Evolutionary conservation across 2,329 filamentous ascomycete genomes (phyloP).

Genomic region (Cadophora luteo-olivacea): DNA sequence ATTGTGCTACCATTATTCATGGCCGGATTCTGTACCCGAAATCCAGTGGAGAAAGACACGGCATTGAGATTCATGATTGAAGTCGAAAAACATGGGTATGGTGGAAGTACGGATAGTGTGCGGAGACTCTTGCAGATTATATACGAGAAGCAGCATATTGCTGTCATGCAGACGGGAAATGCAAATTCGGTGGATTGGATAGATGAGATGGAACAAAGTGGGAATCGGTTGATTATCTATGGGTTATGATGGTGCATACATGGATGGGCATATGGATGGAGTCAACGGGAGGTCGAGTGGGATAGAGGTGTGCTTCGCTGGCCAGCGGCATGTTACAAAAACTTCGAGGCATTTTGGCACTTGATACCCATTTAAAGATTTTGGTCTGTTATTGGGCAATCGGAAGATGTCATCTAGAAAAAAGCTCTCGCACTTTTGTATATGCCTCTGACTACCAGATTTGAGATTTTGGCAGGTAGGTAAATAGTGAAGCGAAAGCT

Average conservation of each 20-base stretch:
- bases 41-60: slow-evolving; percentile 51
- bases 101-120: slow-evolving; percentile 53
- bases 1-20: slow-evolving; percentile 61
- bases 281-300: neutral
- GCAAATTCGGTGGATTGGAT: slow-evolving; percentile 57
- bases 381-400: neutral
- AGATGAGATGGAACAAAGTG: slow-evolving; percentile 52
- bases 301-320: neutral
- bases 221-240: slow-evolving; percentile 55
- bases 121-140: slow-evolving; percentile 54
- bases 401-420: neutral
- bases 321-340: neutral
- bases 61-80: slow-evolving; percentile 55
- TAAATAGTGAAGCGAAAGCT: neutral
- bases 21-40: slow-evolving; percentile 53
- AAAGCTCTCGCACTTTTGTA: neutral
- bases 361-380: slow-evolving; percentile 4
- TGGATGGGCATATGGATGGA: neutral
- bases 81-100: slow-evolving; percentile 55
- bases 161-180: slow-evolving; percentile 47
- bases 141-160: slow-evolving; percentile 54
- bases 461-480: neutral
- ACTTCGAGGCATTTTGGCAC: slow-evolving; percentile 1
- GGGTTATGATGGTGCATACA: neutral
- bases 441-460: neutral